A percentile compares a stretch with the other conserved stretches of the same genome.
Evolutionary conservation across 306 rosid species (phyloP).

Genomic region (Mucuna pruriens): DNA sequence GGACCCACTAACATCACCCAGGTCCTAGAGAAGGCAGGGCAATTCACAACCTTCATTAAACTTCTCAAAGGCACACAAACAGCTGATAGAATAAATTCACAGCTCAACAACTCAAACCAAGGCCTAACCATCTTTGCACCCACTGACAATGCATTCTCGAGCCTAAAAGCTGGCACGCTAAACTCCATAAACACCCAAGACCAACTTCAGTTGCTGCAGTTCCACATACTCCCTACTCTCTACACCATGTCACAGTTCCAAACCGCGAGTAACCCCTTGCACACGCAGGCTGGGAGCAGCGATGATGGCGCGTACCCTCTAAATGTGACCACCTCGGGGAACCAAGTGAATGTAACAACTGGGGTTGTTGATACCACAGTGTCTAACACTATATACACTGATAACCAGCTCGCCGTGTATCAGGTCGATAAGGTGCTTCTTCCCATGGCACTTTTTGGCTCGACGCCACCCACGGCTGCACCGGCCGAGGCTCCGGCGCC

Average conservation of each 20-base stretch:
- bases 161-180: constrained; percentile 64
- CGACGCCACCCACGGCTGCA: neutral
- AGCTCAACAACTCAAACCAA: constrained; percentile 74
- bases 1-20: constrained; percentile 69
- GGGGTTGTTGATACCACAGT: constrained; percentile 73
- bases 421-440: constrained; percentile 39
- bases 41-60: constrained; percentile 76
- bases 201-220: constrained; percentile 72
- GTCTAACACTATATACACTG: constrained; percentile 66
- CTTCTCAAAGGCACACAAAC: constrained; percentile 63
- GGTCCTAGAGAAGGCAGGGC: constrained; percentile 83
- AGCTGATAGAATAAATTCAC: constrained; percentile 73
- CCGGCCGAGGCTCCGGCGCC: constrained; percentile 75
- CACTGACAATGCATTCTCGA: constrained; percentile 72
- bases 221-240: constrained; percentile 69
- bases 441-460: constrained; percentile 68
- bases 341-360: constrained; percentile 75
- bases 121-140: constrained; percentile 89
- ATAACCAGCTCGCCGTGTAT: constrained; percentile 73
- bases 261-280: constrained; percentile 77
- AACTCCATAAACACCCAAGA: constrained; percentile 74
- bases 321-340: constrained; percentile 83
- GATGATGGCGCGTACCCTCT: constrained; percentile 70
- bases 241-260: constrained; percentile 71
- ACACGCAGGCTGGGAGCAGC: constrained; percentile 85